Base-by-base conservation (phyloP, 2,329 filamentous ascomycete species). In the Venturiaceae sp. region DNA sequence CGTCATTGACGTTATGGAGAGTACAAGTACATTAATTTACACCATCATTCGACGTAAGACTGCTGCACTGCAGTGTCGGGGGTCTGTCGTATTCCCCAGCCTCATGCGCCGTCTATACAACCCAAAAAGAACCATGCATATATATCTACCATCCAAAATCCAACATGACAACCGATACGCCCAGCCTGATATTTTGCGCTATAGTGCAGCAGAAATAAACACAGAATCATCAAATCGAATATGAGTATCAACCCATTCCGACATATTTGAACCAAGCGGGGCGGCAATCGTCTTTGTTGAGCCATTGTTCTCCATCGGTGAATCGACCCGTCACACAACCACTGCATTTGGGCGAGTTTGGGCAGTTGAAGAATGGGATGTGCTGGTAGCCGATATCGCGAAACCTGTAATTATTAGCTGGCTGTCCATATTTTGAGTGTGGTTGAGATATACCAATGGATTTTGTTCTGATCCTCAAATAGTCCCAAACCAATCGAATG, bases 381-480 rank as follows among this genome's bases (percentile, higher is more conserved):
- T 99, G 94, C 68, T 96, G 91, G 75, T 99, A 99, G 60, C 94
- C 94, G 64, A 99, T 97, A 71, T 99, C 94, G 57, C 92, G 92
- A 86, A 99, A 99, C 92, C 92, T 96, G 58, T 33, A 41, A n/a
- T 33, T 26, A 44, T 60, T 53, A 58, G 55, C 36, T 23, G n/a
- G 3, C 23, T n/a, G 23, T 4, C 28, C 8, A 23, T 13, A 8
- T 19, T 16, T n/a, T n/a, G 5, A 30, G 26, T n/a, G 13, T n/a
- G 19, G 5, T 30, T 16, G 23, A 3, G 30, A 55, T 37, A 62
- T 75, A 95, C 92, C 92, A 97, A 73, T 97, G 92, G 61, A 99
- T 89, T 72, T 90, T 92, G 74, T 80, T 87, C 68, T 85, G 83
- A 69, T 99, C 92, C 67, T 95, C 92, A 69, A 99, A 96, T 28